These are phyloP conservation scores for Saccharomyces hybrid DNA, from an alignment of 1,139 yeast genomes.

Conservation along the genomic window DNA sequence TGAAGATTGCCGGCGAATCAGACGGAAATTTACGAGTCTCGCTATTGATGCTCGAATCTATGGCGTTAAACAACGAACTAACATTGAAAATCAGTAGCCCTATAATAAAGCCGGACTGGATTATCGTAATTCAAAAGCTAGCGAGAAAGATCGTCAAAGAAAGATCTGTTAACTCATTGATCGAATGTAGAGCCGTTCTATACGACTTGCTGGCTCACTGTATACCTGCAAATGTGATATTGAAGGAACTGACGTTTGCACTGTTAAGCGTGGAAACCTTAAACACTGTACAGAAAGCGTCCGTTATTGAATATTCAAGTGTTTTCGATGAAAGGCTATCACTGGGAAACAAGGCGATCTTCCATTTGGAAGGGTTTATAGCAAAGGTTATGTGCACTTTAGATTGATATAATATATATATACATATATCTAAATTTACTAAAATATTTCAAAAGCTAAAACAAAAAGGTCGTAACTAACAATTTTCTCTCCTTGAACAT, in stretches of 20 bases:
- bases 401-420: constrained; percentile 6
- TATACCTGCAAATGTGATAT: constrained; percentile 73
- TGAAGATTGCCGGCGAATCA: constrained; percentile 47
- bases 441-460: background rate
- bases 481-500: background rate
- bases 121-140: constrained; percentile 57
- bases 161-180: constrained; percentile 63
- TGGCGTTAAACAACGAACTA: constrained; percentile 64
- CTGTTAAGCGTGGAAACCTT: constrained; percentile 37
- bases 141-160: constrained; percentile 53
- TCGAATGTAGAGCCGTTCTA: constrained; percentile 63
- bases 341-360: constrained; percentile 80
- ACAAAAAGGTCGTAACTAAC: background rate
- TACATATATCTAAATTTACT: background rate
- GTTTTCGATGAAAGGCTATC: constrained; percentile 80
- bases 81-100: constrained; percentile 40
- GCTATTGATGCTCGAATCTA: constrained; percentile 72
- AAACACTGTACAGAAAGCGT: constrained; percentile 22
- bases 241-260: constrained; percentile 59
- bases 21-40: constrained; percentile 74
- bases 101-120: constrained; percentile 77
- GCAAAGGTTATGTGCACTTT: constrained; percentile 64
- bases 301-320: constrained; percentile 64
- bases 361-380: constrained; percentile 89
- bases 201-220: constrained; percentile 90